Percentiles rank a stretch among this genome's conserved stretches.
phyloP scores from a whole-genome alignment of 1,284 basidiomycete genomes.

The Trichosporon coremiiforme region DNA sequence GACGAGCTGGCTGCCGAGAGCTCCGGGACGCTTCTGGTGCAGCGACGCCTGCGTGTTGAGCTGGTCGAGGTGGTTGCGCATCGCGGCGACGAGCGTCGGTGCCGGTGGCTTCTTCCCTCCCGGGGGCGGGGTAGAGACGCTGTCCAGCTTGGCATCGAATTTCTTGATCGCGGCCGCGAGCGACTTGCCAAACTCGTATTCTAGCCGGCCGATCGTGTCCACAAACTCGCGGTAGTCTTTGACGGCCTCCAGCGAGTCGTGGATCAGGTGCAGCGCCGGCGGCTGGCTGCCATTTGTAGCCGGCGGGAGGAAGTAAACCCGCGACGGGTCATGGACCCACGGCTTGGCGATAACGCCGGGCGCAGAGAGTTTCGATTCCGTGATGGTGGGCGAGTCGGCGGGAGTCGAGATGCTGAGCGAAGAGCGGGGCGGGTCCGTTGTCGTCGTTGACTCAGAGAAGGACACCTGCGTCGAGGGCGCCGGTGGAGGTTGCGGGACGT shows the following conservation, averaged over 20 bases:
- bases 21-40: conserved; percentile 29
- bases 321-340: conserved; percentile 30
- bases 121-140: conserved; percentile 4
- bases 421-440: background rate
- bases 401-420: background rate
- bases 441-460: background rate
- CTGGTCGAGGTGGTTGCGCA: conserved; percentile 29
- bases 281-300: conserved; percentile 7
- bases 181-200: conserved; percentile 31
- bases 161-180: conserved; percentile 31
- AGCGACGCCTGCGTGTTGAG: conserved; percentile 27
- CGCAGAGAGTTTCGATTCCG: background rate
- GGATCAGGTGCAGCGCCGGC: conserved; percentile 23
- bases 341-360: conserved; percentile 12
- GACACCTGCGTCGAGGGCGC: conserved; percentile 11
- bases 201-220: conserved; percentile 31
- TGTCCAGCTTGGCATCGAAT: conserved; percentile 30
- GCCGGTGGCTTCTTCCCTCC: conserved; percentile 26
- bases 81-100: conserved; percentile 24
- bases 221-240: conserved; percentile 36
- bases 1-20: conserved; percentile 29
- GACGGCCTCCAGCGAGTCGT: conserved; percentile 31
- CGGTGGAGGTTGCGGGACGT: conserved; percentile 3
- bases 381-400: conserved; percentile 11
- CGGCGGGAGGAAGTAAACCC: conserved; percentile 32